phyloP scores from a whole-genome alignment of 1,139 yeast species.

The Meyerozyma carpophila region DNA sequence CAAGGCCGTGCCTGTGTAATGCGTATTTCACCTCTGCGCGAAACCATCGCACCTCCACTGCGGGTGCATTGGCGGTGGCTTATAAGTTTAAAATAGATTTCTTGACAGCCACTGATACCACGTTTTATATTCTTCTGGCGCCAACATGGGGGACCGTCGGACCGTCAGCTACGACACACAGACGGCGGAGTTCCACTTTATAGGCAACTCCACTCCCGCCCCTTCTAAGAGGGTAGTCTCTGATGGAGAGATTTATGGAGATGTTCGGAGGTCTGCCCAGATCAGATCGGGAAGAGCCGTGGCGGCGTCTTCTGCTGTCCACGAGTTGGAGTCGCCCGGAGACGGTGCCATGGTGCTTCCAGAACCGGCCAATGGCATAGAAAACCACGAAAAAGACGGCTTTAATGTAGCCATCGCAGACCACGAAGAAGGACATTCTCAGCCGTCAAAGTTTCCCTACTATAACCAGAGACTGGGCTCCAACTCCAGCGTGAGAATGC shows the following conservation, averaged over 20 bases:
- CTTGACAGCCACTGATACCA: background rate
- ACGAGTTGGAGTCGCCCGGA: background rate
- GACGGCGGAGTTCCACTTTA: conserved; percentile 1
- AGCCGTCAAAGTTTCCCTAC: background rate
- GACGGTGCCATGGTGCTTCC: background rate
- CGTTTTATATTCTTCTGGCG: background rate
- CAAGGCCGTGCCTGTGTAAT: background rate
- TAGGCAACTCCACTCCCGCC: background rate
- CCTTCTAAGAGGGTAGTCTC: background rate
- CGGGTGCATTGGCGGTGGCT: background rate
- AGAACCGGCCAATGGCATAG: background rate
- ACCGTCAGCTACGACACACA: conserved; percentile 25
- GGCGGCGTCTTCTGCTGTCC: background rate
- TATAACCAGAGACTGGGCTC: background rate
- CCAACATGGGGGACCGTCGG: conserved; percentile 13
- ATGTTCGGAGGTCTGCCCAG: conserved; percentile 2
- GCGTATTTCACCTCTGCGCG: background rate
- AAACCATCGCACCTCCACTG: background rate
- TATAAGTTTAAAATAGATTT: background rate
- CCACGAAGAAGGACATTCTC: background rate
- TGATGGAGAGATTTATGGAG: background rate
- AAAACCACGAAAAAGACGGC: background rate
- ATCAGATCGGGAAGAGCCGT: conserved; percentile 11
- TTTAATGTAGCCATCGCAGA: background rate
- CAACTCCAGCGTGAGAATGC: background rate